A percentile compares a stretch with the other conserved stretches of the same genome.
Evolutionary conservation across 148 eudicot genomes (phyloP).

Genomic region (Linanthus parryae): DNA sequence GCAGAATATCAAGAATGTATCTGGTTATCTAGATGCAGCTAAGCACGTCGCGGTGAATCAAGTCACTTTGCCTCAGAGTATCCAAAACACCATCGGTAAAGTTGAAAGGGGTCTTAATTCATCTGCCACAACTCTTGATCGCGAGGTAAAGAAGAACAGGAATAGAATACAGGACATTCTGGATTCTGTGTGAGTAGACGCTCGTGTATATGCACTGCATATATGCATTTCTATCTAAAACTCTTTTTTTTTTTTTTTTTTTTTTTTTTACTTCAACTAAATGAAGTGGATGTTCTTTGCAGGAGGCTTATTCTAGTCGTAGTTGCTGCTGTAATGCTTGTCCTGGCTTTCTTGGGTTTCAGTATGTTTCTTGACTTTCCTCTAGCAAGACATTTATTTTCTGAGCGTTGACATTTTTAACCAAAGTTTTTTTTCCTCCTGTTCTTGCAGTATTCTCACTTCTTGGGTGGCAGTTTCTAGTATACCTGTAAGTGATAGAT

Average conservation of each 20-base stretch:
- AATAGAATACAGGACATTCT: constrained; percentile 32
- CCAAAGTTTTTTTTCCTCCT: not conserved
- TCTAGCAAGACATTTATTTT: not conserved
- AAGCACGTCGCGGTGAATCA: constrained; percentile 43
- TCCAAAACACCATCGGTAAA: constrained; percentile 45
- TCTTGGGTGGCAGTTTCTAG: constrained; percentile 66
- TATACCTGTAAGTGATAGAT: constrained; percentile 63
- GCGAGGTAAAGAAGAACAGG: constrained; percentile 40
- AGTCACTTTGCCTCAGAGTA: constrained; percentile 39
- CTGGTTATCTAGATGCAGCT: constrained; percentile 52
- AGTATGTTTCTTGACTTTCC: constrained; percentile 36
- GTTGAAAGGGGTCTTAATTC: constrained; percentile 36
- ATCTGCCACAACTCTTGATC: constrained; percentile 47
- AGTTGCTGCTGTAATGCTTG: constrained; percentile 79
- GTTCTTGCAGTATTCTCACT: constrained; percentile 71
- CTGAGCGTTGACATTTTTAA: not conserved
- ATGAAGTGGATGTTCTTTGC: constrained; percentile 11
- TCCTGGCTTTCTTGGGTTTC: constrained; percentile 69
- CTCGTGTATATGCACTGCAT: not conserved
- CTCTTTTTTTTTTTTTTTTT: too few species aligned
- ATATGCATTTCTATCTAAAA: too few species aligned
- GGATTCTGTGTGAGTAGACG: constrained; percentile 53
- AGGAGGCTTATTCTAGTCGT: constrained; percentile 60
- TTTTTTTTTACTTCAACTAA: too few species aligned
- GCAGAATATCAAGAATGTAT: constrained; percentile 48